Evolutionary conservation across 495 filamentous ascomycete species (phyloP), one percentile per base, ranked within the genome.

Genomic region (Elaphomyces granulatus): DNA sequence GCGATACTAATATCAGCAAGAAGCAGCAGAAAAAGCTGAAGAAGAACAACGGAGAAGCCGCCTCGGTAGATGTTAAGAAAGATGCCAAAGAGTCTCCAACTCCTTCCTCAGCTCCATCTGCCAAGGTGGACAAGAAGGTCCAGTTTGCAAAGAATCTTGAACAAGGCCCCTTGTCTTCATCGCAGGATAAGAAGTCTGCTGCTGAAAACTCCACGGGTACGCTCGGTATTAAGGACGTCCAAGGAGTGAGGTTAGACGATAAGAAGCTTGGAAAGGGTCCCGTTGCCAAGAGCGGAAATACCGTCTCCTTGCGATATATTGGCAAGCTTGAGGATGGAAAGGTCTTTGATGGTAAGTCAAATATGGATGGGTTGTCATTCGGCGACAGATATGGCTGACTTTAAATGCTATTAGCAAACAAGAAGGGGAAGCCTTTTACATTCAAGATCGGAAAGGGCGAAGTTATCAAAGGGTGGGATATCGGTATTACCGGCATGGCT

Each of bases 21-120:
- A 96, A 94, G 69, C 84, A 98, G 60, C 77, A 79, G 51, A 96
- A 99, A 77, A 99, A 95, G 73, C 71, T 93, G 31, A 96, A 96
- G 80, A 92, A 90, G 68, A 95, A 94, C 68, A 80, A 87, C 54
- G 88, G 88, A 34, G 78, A 93, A 46, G 77, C 88, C 34, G 71
- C 79, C 42, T 56, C 66, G 35, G 67, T 65, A 34, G 74, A 79
- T 57, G 43, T 55, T 20, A 68, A 75, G 46, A 74, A 75, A 43
- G 60, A 64, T 8, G 66, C 66, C 52, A 57, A 69, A 23, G 68
- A 68, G 32, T 47, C 58, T 6, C 23, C 23, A 6, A 28, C 23
- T 28, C 23, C 23, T 28, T 28, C 23, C 6, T n/a, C n/a, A n/a
- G n/a, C n/a, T n/a, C n/a, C n/a, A n/a, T n/a, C n/a, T n/a, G 48